A percentile compares a stretch with the other conserved stretches of the same genome.
These are phyloP conservation scores for Aspergillus floridensis DNA, from an alignment of 2,329 filamentous ascomycete species.

Conservation along the genomic window DNA sequence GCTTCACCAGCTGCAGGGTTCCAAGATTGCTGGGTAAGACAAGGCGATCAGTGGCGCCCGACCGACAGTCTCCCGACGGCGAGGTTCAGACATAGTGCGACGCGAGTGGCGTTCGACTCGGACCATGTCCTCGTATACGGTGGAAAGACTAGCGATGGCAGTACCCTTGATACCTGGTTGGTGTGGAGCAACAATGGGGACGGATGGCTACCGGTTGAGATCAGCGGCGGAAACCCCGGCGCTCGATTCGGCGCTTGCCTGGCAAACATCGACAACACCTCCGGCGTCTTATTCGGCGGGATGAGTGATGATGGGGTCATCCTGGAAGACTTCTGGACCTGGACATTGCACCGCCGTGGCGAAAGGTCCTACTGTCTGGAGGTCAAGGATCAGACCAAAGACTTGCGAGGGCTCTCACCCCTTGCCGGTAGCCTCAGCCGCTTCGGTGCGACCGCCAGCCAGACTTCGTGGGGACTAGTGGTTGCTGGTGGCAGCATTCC, in stretches of 20 bases:
- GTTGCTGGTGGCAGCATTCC: slow-evolving; percentile 54
- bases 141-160: slow-evolving; percentile 55
- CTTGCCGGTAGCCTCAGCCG: slow-evolving; percentile 37
- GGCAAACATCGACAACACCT: slow-evolving; percentile 37
- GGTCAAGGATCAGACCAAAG: slow-evolving; percentile 26
- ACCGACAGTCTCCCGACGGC: slow-evolving; percentile 65
- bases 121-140: slow-evolving; percentile 58
- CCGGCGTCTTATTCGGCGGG: slow-evolving; percentile 70
- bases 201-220: slow-evolving; percentile 52
- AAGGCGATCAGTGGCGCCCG: slow-evolving; percentile 61
- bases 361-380: slow-evolving; percentile 28
- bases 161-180: slow-evolving; percentile 53
- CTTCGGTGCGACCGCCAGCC: slow-evolving; percentile 53
- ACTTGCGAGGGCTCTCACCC: slow-evolving; percentile 24
- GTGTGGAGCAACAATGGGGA: slow-evolving; percentile 50
- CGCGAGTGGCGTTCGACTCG: slow-evolving; percentile 42
- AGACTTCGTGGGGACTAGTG: slow-evolving; percentile 46
- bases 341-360: slow-evolving; percentile 53
- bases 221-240: slow-evolving; percentile 37
- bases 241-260: slow-evolving; percentile 59
- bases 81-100: slow-evolving; percentile 71
- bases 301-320: slow-evolving; percentile 65
- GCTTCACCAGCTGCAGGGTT: slow-evolving; percentile 69
- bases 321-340: slow-evolving; percentile 61
- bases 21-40: slow-evolving; percentile 72